Percentiles rank a stretch among this genome's conserved stretches.
Conservation (phyloP, 768 basidiomycete genomes). For the Harrya chromipes region DNA sequence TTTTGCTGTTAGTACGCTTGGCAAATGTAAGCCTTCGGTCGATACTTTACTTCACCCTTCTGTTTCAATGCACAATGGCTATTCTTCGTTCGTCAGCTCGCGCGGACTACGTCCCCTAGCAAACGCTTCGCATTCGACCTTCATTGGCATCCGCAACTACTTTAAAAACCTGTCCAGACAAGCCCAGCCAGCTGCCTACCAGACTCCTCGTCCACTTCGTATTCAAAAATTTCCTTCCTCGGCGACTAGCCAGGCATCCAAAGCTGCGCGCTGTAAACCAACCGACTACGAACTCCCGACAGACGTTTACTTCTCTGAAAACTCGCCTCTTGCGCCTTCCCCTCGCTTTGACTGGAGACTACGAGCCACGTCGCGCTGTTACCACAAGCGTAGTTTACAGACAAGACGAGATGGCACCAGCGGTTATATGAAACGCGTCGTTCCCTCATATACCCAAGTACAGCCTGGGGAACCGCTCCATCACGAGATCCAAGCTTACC, state of each 20-base stretch:
- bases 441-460: slow-evolving; percentile 34
- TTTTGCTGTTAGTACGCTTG: neutral
- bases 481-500: slow-evolving; percentile 52
- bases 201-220: neutral
- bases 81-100: slow-evolving; percentile 4
- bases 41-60: neutral
- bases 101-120: slow-evolving; percentile 5
- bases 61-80: slow-evolving; percentile 14
- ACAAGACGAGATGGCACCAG: slow-evolving; percentile 11
- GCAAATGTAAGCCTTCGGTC: neutral
- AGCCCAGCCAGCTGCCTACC: neutral
- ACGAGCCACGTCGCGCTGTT: slow-evolving; percentile 47
- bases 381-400: slow-evolving; percentile 11
- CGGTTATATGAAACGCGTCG: slow-evolving; percentile 37
- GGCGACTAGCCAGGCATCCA: neutral
- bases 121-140: slow-evolving; percentile 15
- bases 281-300: slow-evolving; percentile 22
- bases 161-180: slow-evolving; percentile 21
- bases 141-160: slow-evolving; percentile 32
- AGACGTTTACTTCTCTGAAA: slow-evolving; percentile 30
- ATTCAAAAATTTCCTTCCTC: slow-evolving; percentile 17
- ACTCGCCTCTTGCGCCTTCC: slow-evolving; percentile 25
- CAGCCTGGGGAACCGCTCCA: slow-evolving; percentile 42
- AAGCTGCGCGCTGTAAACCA: slow-evolving; percentile 11
- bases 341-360: slow-evolving; percentile 61